Evolutionary conservation across 331 rosid species (phyloP).

Genomic region (Dryas integrifolia): DNA sequence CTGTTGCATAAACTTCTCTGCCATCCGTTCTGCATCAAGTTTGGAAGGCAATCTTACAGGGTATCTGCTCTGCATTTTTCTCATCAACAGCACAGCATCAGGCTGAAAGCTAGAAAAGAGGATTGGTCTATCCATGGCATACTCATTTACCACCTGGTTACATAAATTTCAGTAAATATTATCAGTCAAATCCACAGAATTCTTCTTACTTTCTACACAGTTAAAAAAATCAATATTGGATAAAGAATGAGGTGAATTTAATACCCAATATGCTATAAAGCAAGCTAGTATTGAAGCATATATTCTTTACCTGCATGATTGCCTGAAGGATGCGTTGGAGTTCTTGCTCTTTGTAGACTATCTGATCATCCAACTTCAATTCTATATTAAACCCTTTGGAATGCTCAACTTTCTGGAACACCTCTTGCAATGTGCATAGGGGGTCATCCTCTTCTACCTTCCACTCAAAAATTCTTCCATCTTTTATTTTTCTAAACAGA

Average conservation of each 20-base stretch:
- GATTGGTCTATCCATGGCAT: conserved; percentile 57
- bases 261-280: background rate
- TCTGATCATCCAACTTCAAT: conserved; percentile 66
- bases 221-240: background rate
- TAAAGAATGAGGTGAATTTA: background rate
- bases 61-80: conserved; percentile 54
- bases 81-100: conserved; percentile 60
- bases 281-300: background rate
- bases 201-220: too few relatives aligned
- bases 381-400: conserved; percentile 71
- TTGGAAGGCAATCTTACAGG: conserved; percentile 45
- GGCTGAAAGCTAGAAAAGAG: conserved; percentile 76
- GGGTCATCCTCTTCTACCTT: conserved; percentile 67
- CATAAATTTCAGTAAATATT: background rate
- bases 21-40: too few relatives aligned
- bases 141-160: conserved; percentile 50
- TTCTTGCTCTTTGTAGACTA: conserved; percentile 45
- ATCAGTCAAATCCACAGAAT: background rate
- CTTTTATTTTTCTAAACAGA: conserved; percentile 51
- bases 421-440: conserved; percentile 71
- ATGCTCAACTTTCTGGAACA: conserved; percentile 46
- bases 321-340: conserved; percentile 43
- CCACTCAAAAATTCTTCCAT: conserved; percentile 54
- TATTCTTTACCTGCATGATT: conserved; percentile 10
- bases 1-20: too few relatives aligned